A percentile compares a stretch with the other conserved stretches of the same genome.
Conservation (phyloP, 176 grass and related monocot genomes). For the Poa annua region DNA sequence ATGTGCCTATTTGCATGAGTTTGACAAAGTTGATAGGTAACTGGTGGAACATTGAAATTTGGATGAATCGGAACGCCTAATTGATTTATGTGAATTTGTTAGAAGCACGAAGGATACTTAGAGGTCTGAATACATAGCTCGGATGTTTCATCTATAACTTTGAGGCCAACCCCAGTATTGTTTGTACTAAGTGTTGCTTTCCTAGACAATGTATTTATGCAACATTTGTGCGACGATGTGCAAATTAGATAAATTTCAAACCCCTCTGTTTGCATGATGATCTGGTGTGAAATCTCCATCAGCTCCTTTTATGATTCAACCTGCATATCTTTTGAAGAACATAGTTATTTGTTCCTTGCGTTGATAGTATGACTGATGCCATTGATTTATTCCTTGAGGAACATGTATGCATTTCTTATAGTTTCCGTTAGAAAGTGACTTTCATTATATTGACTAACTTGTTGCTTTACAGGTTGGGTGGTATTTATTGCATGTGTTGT, state of each 20-base stretch:
- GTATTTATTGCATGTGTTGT: constrained; percentile 59
- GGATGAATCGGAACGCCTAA: neutral
- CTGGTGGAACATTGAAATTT: neutral
- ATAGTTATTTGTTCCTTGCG: constrained; percentile 1
- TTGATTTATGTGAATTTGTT: neutral
- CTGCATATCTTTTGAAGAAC: constrained; percentile 16
- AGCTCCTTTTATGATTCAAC: neutral
- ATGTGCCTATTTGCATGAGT: constrained; percentile 10
- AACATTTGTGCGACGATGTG: neutral
- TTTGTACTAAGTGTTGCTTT: neutral
- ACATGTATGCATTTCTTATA: neutral
- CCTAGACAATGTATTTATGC: neutral
- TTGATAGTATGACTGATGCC: neutral
- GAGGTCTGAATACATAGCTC: neutral
- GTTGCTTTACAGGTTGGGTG: constrained; percentile 55
- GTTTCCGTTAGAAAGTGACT: neutral
- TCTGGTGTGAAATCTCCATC: neutral
- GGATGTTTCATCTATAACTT: neutral
- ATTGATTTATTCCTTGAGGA: neutral
- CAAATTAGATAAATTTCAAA: constrained; percentile 16
- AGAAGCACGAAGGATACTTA: neutral
- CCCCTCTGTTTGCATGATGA: constrained; percentile 16
- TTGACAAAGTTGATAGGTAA: neutral
- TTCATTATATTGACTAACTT: constrained; percentile 19
- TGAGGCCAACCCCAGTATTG: neutral